Conservation (phyloP, 2,329 filamentous ascomycete genomes). For the Aspergillus persii region DNA sequence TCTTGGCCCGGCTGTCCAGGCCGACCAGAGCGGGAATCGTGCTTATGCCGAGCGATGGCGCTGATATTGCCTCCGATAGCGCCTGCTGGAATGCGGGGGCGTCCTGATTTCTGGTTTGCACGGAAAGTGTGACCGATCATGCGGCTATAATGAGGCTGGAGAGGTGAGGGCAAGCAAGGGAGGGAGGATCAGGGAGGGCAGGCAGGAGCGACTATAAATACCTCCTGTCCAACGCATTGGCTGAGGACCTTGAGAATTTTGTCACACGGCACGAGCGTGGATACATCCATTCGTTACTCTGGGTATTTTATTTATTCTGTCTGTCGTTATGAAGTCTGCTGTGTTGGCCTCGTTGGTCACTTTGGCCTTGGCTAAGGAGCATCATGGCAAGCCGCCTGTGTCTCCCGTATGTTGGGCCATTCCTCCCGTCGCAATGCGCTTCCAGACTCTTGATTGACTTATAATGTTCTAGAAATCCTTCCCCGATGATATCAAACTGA, state of each 20-base stretch:
- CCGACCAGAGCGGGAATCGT: conserved; percentile 3
- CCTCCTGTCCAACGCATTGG: neutral
- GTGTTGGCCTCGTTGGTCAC: conserved; percentile 10
- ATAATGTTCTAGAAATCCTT: conserved; percentile 16
- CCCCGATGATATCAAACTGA: conserved; percentile 46
- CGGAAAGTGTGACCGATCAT: neutral
- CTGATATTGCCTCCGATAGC: neutral
- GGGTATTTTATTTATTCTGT: neutral
- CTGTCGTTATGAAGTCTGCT: conserved; percentile 11
- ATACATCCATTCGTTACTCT: neutral
- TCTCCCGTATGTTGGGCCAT: conserved; percentile 6
- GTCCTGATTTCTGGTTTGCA: neutral
- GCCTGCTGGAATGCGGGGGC: neutral
- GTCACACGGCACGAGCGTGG: neutral
- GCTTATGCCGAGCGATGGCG: neutral
- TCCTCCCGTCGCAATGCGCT: neutral
- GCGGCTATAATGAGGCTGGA: neutral
- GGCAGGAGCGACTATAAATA: neutral
- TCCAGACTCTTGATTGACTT: too few species aligned
- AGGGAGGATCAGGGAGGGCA: neutral
- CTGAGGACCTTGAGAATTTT: neutral
- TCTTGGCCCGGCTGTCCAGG: conserved; percentile 9
- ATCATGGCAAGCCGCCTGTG: conserved; percentile 6
- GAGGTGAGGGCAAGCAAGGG: neutral
- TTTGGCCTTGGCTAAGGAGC: conserved; percentile 6